Conservation (phyloP, 176 grass and related monocot genomes). For the Aegilops speltoides region DNA sequence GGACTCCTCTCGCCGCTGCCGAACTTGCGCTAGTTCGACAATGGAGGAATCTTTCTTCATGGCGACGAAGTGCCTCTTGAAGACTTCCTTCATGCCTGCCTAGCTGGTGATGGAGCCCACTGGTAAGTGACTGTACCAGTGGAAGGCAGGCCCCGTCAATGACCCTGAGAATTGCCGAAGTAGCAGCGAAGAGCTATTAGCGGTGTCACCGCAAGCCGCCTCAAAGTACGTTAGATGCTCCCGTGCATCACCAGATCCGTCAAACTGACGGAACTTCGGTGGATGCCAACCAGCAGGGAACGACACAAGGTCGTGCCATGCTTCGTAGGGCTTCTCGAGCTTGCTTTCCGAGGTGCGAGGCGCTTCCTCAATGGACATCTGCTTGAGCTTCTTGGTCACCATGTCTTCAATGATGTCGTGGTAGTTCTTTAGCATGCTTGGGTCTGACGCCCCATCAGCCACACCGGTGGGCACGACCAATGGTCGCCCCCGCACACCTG, state of each 20-base stretch:
- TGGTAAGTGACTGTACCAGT: neutral
- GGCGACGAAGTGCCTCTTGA: too few relatives aligned
- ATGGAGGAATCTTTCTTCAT: too few relatives aligned
- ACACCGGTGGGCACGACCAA: too few relatives aligned
- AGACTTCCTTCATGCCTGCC: too few relatives aligned
- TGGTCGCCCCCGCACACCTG: too few relatives aligned
- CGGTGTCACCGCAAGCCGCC: neutral
- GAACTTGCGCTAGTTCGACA: too few relatives aligned
- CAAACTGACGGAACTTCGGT: neutral
- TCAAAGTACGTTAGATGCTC: neutral
- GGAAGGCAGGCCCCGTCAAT: neutral
- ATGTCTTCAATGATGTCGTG: neutral
- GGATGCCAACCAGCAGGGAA: neutral
- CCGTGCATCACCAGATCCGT: neutral
- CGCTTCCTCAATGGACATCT: neutral
- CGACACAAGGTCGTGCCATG: neutral
- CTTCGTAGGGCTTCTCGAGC: neutral
- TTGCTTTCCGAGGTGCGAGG: neutral
- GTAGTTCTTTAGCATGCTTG: neutral
- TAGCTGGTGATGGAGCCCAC: neutral
- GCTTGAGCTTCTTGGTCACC: neutral
- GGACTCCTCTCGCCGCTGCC: too few relatives aligned
- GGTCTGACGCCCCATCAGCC: too few relatives aligned
- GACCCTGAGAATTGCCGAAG: neutral
- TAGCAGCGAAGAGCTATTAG: neutral